Evolutionary conservation across 495 filamentous ascomycete species (phyloP).

Genomic region (Viridothelium virens): DNA sequence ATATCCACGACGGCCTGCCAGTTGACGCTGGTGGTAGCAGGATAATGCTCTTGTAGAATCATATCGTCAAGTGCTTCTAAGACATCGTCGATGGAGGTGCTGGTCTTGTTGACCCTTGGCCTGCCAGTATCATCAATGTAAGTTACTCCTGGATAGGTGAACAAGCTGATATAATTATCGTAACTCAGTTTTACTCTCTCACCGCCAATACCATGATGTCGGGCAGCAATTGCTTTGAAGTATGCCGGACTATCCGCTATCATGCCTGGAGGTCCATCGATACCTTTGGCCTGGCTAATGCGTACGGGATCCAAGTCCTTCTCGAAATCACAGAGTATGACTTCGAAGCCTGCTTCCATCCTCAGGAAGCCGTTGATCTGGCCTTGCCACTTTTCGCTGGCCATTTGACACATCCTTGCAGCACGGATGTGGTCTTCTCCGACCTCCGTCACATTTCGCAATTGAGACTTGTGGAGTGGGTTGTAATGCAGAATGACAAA

Average conservation of each 20-base stretch:
- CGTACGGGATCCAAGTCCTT: constrained; percentile 20
- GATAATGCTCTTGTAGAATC: constrained; percentile 22
- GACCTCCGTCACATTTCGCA: constrained; percentile 18
- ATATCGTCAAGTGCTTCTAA: constrained; percentile 12
- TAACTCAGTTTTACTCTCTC: constrained; percentile 50
- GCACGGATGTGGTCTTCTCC: constrained; percentile 43
- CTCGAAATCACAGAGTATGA: constrained; percentile 56
- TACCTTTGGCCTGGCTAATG: constrained; percentile 17
- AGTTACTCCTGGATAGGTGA: constrained; percentile 47
- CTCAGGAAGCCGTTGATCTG: constrained; percentile 54
- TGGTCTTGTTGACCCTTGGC: constrained; percentile 41
- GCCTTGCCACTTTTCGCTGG: constrained; percentile 40
- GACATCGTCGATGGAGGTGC: constrained; percentile 7
- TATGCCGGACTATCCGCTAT: constrained; percentile 11
- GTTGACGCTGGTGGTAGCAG: constrained; percentile 27
- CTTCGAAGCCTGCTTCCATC: constrained; percentile 63
- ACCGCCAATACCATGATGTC: constrained; percentile 53
- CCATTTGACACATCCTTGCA: constrained; percentile 43
- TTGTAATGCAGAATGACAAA: constrained; percentile 39
- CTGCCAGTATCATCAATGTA: constrained; percentile 36
- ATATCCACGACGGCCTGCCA: constrained; percentile 58
- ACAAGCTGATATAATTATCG: constrained; percentile 53
- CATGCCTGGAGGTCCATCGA: constrained; percentile 11
- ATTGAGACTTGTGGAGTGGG: constrained; percentile 8
- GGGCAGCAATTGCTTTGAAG: constrained; percentile 39